Evolutionary conservation across 768 basidiomycete genomes (phyloP), one percentile per base, ranked within the genome.

Genomic region (Macrolepiota dolichaula): DNA sequence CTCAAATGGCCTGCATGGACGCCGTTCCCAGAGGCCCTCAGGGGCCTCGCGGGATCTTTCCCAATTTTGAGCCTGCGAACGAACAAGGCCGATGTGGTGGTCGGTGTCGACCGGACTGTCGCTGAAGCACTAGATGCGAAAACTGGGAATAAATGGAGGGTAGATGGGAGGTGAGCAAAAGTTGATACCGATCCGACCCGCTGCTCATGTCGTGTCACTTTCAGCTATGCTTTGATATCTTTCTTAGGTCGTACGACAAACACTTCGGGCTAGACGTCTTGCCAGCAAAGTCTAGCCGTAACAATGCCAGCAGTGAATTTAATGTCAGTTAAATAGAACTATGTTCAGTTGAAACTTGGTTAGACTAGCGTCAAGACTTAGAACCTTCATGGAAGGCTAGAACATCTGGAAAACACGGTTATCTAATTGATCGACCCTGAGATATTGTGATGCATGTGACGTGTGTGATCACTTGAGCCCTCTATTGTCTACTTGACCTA

Each of bases 21-120:
- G 25, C 49, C 55, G 25, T 36, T 67, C 37, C 2, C 57, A 12
- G 62, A 64, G 37, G 55, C 38, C 61, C 47, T 46, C 88, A 92
- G 94, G 4, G 91, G 92, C 1, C 73, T 98, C 10, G 84, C 85
- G 0, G 90, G 91, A 1, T 76, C 86, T 9, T 91, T 96, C 74
- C 89, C 91, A 0, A 70, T 97, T 7, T 74, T 98, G 25, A 93
- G 92, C 68, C 75, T 98, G 61, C 83, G 96, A 17, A 98, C 96
- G 0, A 93, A 90, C 78, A 99, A 99, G 72, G 96, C 96, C 0
- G 95, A 98, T 69, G 94, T 97, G 1, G 90, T 88, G 5, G 93
- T 92, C 25, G 96, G 94, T 0, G 79, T 99, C 2, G 74, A 81
- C 0, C 78, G 85, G 65, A 88, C 87, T 0, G 74, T 85, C 1